Evolutionary conservation across 1,284 basidiomycete species (phyloP), one percentile per base, ranked within the genome.

Genomic region (Cryptococcus sp.): DNA sequence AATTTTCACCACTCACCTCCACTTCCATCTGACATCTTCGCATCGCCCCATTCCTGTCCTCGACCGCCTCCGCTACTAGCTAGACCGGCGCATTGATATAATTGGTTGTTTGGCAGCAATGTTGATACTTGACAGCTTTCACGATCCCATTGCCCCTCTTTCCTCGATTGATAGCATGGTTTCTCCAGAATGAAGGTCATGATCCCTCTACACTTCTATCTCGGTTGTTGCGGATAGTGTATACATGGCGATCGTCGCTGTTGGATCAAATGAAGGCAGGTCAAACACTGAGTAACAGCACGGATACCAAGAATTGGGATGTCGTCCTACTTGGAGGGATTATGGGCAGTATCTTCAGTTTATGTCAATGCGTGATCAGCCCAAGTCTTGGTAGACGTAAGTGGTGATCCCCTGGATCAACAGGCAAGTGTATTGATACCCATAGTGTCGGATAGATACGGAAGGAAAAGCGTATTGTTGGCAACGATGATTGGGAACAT

Each of bases 131-230:
- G 37, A 32, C 66, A 86, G 90, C 90, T 11, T 94, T 93, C 74
- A 94, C 91, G n/a, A 89, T 94, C 46, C 90, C 90, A n/a, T 80
- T 94, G 35, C 90, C 90, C 36, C 83, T 94, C 42, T 94, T 94
- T 75, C 91, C 90, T 46, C 84, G 90, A 31, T 57, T 74, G 23
- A 73, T 70, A 38, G 87, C 91, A 77, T 94, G 89, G 89, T 94
- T 91, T 70, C 86, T 86, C 44, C 52, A 59, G 3, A 60, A 62
- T 30, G 76, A 78, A 59, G 55, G 67, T 4, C 52, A 65, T 13
- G 63, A 64, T 1, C 53, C 70, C 1, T 79, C 78, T 53, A 86
- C 88, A 14, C 83, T 91, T 66, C 78, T 93, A 52, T 83, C 86
- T 4, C 81, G 79, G 34, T 88, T 87, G 1, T 79, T 93, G 23